Evolutionary conservation across 805 yeast species (phyloP).

Genomic region (Ogataea parapolymorpha): DNA sequence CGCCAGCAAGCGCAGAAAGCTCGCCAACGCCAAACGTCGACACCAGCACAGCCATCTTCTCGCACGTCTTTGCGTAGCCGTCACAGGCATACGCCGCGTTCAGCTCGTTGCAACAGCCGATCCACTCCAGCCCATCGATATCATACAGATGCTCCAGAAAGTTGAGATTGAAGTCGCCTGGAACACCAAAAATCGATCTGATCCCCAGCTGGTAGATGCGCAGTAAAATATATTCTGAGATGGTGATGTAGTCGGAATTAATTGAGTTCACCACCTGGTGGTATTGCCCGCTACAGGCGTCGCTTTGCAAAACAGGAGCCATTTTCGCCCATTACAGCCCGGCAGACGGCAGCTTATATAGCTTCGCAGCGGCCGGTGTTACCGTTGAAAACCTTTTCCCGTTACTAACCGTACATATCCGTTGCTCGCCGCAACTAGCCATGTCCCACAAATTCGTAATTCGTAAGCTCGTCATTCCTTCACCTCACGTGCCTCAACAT

Average conservation of each 20-base stretch:
- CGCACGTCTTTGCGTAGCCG: conserved; percentile 40
- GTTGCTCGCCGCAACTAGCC: background rate
- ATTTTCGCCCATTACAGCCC: conserved; percentile 3
- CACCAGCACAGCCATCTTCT: conserved; percentile 37
- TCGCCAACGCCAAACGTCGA: conserved; percentile 54
- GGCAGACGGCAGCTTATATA: background rate
- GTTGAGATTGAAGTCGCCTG: conserved; percentile 58
- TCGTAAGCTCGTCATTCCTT: conserved; percentile 4
- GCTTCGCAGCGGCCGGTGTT: background rate
- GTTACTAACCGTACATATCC: conserved; percentile 5
- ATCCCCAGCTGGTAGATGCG: conserved; percentile 44
- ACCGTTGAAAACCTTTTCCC: conserved; percentile 4
- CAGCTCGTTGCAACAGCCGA: conserved; percentile 50
- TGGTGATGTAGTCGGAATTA: conserved; percentile 20
- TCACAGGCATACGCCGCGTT: conserved; percentile 51
- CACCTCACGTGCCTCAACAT: conserved; percentile 52
- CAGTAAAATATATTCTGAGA: conserved; percentile 45
- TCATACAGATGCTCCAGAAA: conserved; percentile 45
- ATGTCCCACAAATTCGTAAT: background rate
- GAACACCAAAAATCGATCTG: conserved; percentile 51
- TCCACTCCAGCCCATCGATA: conserved; percentile 30
- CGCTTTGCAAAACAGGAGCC: conserved; percentile 23
- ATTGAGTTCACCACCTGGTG: conserved; percentile 7
- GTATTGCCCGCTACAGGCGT: conserved; percentile 3
- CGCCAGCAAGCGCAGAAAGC: conserved; percentile 47